phyloP scores from a whole-genome alignment of 192 early-diverging fungal genomes.

The Hyaloraphidium curvatum region DNA sequence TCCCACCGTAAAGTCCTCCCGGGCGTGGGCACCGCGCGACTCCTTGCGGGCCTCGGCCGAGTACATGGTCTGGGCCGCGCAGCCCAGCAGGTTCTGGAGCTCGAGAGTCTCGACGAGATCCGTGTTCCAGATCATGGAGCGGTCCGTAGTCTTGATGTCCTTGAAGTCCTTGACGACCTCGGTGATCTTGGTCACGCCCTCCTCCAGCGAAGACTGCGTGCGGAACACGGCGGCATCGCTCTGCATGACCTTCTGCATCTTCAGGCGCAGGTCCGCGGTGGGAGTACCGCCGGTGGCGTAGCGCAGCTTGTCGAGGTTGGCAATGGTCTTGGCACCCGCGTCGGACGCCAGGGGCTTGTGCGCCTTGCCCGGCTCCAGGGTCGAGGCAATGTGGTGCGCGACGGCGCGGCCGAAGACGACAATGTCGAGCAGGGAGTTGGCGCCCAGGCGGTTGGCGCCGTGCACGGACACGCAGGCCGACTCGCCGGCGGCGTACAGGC shows the following conservation, averaged over 20 bases:
- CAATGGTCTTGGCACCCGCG: slow-evolving; percentile 74
- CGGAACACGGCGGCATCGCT: slow-evolving; percentile 93
- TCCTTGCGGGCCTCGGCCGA: slow-evolving; percentile 83
- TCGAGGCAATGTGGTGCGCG: slow-evolving; percentile 85
- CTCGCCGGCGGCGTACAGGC: slow-evolving; percentile 96
- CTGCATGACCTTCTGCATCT: slow-evolving; percentile 99
- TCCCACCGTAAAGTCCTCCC: slow-evolving; percentile 60
- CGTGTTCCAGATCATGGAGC: slow-evolving; percentile 95
- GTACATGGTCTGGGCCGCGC: slow-evolving; percentile 74
- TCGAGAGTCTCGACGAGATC: slow-evolving; percentile 92
- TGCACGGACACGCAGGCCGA: slow-evolving; percentile 96
- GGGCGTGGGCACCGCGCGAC: slow-evolving; percentile 93
- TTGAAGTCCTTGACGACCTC: slow-evolving; percentile 56
- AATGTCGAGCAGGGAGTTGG: slow-evolving; percentile 95
- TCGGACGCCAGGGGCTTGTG: slow-evolving; percentile 61
- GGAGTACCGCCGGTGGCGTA: slow-evolving; percentile 56
- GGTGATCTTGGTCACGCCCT: slow-evolving; percentile 74
- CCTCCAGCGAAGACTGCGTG: slow-evolving; percentile 67
- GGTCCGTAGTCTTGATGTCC: slow-evolving; percentile 75
- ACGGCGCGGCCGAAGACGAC: slow-evolving; percentile 96
- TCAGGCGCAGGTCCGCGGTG: slow-evolving; percentile 70
- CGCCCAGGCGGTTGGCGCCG: slow-evolving; percentile 93
- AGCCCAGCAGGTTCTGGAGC: slow-evolving; percentile 91
- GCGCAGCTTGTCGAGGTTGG: slow-evolving; percentile 86
- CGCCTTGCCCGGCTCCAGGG: slow-evolving; percentile 69